Conservation (phyloP, 2,329 filamentous ascomycete species). For the Aspergillus eucalypticola region DNA sequence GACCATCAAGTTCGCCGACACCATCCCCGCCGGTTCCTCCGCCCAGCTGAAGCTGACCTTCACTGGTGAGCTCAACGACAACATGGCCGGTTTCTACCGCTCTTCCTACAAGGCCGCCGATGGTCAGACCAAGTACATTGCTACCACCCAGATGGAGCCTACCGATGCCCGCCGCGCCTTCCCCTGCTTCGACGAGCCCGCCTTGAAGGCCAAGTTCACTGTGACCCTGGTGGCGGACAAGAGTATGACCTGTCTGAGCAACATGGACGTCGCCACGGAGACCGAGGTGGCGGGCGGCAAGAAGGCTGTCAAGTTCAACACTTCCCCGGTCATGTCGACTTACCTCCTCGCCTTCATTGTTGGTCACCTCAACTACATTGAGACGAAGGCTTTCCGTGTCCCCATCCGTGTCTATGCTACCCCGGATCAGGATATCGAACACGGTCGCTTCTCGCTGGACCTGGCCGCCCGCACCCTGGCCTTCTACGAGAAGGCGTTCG, state of each 20-base stretch:
- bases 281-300: conserved; percentile 69
- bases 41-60: conserved; percentile 77
- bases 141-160: conserved; percentile 93
- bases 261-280: conserved; percentile 90
- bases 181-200: conserved; percentile 95
- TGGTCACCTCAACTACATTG: conserved; percentile 89
- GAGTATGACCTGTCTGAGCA: conserved; percentile 86
- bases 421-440: conserved; percentile 83
- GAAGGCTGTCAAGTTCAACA: conserved; percentile 90
- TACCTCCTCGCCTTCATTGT: conserved; percentile 94
- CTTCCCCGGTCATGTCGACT: conserved; percentile 90
- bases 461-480: conserved; percentile 85
- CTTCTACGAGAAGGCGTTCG: conserved; percentile 95
- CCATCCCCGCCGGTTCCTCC: conserved; percentile 72
- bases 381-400: conserved; percentile 86
- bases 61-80: conserved; percentile 79
- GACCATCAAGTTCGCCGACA: conserved; percentile 74
- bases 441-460: conserved; percentile 86
- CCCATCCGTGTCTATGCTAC: conserved; percentile 94
- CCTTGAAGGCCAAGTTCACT: conserved; percentile 88
- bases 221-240: conserved; percentile 90
- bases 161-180: conserved; percentile 91
- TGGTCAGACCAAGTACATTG: conserved; percentile 77
- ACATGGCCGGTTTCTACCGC: conserved; percentile 97
- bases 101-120: conserved; percentile 86